Evolutionary conservation across 2,329 filamentous ascomycete species (phyloP), one percentile per base, ranked within the genome.

Genomic region (Penicillium sp.): DNA sequence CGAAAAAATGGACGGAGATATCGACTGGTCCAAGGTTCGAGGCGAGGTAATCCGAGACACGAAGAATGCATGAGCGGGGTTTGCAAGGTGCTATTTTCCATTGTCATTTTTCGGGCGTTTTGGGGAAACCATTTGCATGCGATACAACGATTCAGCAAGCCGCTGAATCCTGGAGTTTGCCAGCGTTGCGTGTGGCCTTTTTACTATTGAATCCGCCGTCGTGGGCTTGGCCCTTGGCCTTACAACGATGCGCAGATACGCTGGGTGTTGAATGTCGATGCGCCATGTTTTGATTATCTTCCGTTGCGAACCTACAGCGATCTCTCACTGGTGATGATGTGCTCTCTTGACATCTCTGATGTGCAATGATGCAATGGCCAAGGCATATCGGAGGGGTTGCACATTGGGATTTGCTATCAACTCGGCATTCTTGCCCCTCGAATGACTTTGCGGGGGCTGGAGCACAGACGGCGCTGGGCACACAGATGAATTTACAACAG

Each of bases 21-120:
- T 99, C 71, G 88, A 97, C 77, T 99, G 94, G 94, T 82, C 83
- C 21, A 87, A 95, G 74, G 94, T 99, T 39, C 88, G 89, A 72
- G 93, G 93, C 5, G 86, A 87, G 58, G 86, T 89, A 31, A 89
- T 97, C 68, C 91, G 91, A 57, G 87, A 86, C 52, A 92, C 92
- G 68, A 97, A 94, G 76, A 92, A 97, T 71, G 73, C 76, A 69
- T 84, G 74, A 81, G 55, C 57, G 31, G 39, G 16, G 2, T 29
- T 34, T 48, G 44, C 52, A 59, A 34, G 38, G 51, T 39, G n/a
- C 27, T 41, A 40, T 54, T 54, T 54, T 40, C 44, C 21, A 41
- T 34, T 56, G 34, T 46, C 49, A 40, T 36, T 53, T 56, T 48
- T 34, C 29, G 33, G 51, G 46, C 46, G 51, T 52, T 53, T 49